phyloP scores from a whole-genome alignment of 495 filamentous ascomycete genomes.

The Aspergillus nidulans region DNA sequence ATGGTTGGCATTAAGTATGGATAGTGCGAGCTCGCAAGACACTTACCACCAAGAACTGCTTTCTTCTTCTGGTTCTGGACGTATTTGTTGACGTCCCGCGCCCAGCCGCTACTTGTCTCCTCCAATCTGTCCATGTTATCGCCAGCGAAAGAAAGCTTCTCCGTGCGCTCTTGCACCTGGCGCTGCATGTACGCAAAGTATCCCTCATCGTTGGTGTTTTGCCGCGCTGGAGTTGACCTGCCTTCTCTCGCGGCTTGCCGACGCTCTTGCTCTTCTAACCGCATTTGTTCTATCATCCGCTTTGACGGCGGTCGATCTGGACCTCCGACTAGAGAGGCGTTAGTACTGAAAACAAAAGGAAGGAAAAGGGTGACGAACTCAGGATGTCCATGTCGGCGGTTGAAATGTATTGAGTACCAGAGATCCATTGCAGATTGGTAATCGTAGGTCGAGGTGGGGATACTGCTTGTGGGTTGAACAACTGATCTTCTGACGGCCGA shows the following conservation, averaged over 20 bases:
- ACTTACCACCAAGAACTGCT: constrained; percentile 62
- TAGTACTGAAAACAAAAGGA: constrained; percentile 8
- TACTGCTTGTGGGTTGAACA: constrained; percentile 68
- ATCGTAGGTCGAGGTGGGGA: constrained; percentile 88
- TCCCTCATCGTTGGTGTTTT: constrained; percentile 44
- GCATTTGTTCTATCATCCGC: constrained; percentile 66
- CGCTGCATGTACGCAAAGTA: constrained; percentile 72
- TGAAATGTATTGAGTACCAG: constrained; percentile 87
- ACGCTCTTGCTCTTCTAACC: constrained; percentile 52
- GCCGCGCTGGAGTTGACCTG: constrained; percentile 18
- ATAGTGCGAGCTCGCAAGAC: neutral
- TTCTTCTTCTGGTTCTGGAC: constrained; percentile 81
- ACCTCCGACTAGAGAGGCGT: constrained; percentile 59
- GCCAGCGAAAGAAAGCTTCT: constrained; percentile 74
- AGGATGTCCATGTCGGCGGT: constrained; percentile 86
- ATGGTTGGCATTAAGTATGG: neutral
- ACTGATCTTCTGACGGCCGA: constrained; percentile 56
- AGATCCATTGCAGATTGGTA: constrained; percentile 91
- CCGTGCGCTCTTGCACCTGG: constrained; percentile 83
- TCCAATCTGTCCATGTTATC: constrained; percentile 80
- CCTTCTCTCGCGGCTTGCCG: constrained; percentile 43
- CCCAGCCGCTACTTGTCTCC: constrained; percentile 73
- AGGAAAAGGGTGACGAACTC: constrained; percentile 36
- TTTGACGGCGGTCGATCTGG: constrained; percentile 78
- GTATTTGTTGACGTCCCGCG: constrained; percentile 81